Evolutionary conservation across 2,329 filamentous ascomycete genomes (phyloP), one percentile per base, ranked within the genome.

Genomic region (Coleophoma crateriformis): DNA sequence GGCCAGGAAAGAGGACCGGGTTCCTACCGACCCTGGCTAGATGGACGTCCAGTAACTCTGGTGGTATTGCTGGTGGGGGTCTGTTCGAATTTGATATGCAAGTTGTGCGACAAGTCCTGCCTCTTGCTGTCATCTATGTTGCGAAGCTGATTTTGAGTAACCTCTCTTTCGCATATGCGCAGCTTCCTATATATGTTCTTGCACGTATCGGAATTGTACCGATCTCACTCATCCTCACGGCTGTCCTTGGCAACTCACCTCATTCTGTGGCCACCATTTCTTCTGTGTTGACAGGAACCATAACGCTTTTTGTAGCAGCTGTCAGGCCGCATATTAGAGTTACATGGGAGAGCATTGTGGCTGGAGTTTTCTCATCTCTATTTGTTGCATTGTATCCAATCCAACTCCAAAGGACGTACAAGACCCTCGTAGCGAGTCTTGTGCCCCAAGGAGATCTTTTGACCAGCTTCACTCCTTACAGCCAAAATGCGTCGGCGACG

Each of bases 321-420:
- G 65, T 72, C 40, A 70, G 71, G 37, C 64, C 70, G 17, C 66
- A 71, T 47, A 67, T 71, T 10, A 71, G 74, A 46, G 72, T 77
- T 2, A 74, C 73, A 15, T 75, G 73, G 67, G 76, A 78, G 57
- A 71, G 72, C 32, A 71, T 74, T 37, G 69, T 78, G 22, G 71
- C 74, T 6, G 76, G 76, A 44, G 67, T 77, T 48, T 75, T 77
- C 59, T 77, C 74, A 19, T 74, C 74, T 1, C 53, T 71, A 48
- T 79, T 78, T 54, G 73, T 73, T 7, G 74, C 75, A 1, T 62
- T 77, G 0, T 78, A 76, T 54, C 76, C 76, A 0, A 69, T 77
- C 38, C 63, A 77, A 12, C 66, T 79, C 6, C 68, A 73, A 27
- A 70, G 72, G 39, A 74, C 74, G 34, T 76, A 77, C 55, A 74